A percentile compares a stretch with the other conserved stretches of the same genome.
phyloP scores from a whole-genome alignment of 805 yeast species.

The Schwanniomyces occidentalis region DNA sequence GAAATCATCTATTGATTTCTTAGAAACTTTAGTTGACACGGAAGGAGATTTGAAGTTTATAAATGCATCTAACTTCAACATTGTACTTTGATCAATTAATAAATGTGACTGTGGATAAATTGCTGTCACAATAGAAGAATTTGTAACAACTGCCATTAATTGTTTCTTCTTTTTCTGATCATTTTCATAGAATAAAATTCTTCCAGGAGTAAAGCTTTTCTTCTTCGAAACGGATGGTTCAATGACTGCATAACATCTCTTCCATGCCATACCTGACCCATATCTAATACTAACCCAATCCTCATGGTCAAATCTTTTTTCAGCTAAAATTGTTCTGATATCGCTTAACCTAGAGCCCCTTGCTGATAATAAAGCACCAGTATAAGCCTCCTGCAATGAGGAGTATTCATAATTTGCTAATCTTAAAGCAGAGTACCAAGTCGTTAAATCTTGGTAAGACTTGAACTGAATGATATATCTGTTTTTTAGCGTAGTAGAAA shows the following conservation, averaged over 20 bases:
- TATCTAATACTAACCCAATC: constrained; percentile 95
- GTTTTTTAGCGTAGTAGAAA: constrained; percentile 90
- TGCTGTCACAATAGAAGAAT: constrained; percentile 76
- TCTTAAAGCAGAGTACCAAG: constrained; percentile 85
- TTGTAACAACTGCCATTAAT: constrained; percentile 76
- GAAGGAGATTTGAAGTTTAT: constrained; percentile 55
- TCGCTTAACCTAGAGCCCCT: constrained; percentile 87
- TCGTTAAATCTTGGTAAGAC: constrained; percentile 58
- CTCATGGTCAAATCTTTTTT: constrained; percentile 81
- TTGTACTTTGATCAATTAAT: constrained; percentile 82
- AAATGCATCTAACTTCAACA: constrained; percentile 85
- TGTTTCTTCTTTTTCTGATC: constrained; percentile 70
- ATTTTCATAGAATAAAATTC: constrained; percentile 76
- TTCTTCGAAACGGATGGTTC: constrained; percentile 61
- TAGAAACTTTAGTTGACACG: constrained; percentile 32
- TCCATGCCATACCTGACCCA: constrained; percentile 98
- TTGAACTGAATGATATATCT: constrained; percentile 80
- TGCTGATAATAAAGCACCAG: constrained; percentile 92
- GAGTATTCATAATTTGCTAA: constrained; percentile 79
- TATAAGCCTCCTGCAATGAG: constrained; percentile 89
- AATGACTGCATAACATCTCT: constrained; percentile 86
- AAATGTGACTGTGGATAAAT: constrained; percentile 86
- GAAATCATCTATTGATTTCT: constrained; percentile 31
- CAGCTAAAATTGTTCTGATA: constrained; percentile 80
- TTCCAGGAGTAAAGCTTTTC: constrained; percentile 56